These are phyloP conservation scores for Metschnikowia hibisci DNA, from an alignment of 805 yeast genomes.

Conservation along the genomic window DNA sequence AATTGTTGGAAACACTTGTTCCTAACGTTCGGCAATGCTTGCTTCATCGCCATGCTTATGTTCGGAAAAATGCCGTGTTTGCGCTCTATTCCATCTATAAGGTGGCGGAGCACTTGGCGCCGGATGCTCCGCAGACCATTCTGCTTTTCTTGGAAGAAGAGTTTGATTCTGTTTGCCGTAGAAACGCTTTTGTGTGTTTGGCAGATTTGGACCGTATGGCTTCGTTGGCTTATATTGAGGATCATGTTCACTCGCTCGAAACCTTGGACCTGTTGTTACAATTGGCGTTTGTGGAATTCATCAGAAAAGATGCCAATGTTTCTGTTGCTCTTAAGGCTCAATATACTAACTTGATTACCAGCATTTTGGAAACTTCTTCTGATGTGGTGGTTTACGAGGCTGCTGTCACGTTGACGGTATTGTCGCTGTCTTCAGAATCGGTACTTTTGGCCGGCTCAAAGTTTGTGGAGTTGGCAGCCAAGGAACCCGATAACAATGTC, in stretches of 20 bases:
- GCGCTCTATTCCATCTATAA: slow-evolving; percentile 80
- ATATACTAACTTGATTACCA: slow-evolving; percentile 69
- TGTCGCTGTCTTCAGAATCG: slow-evolving; percentile 59
- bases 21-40: slow-evolving; percentile 88
- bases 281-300: slow-evolving; percentile 85
- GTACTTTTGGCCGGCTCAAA: slow-evolving; percentile 78
- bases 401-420: slow-evolving; percentile 67
- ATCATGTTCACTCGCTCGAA: slow-evolving; percentile 55
- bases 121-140: slow-evolving; percentile 91
- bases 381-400: slow-evolving; percentile 86
- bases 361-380: slow-evolving; percentile 65
- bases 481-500: slow-evolving; percentile 93
- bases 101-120: slow-evolving; percentile 81
- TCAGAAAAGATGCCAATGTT: slow-evolving; percentile 58
- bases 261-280: slow-evolving; percentile 79
- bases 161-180: slow-evolving; percentile 87
- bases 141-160: slow-evolving; percentile 71
- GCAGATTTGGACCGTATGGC: slow-evolving; percentile 79
- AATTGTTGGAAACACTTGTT: slow-evolving; percentile 89
- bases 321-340: slow-evolving; percentile 63
- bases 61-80: slow-evolving; percentile 93
- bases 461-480: slow-evolving; percentile 82
- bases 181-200: slow-evolving; percentile 90
- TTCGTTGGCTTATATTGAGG: slow-evolving; percentile 78
- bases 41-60: slow-evolving; percentile 96